Evolutionary conservation across 345 rosid species (phyloP), one percentile per base, ranked within the genome.

Genomic region (Hypericum androsaemum): DNA sequence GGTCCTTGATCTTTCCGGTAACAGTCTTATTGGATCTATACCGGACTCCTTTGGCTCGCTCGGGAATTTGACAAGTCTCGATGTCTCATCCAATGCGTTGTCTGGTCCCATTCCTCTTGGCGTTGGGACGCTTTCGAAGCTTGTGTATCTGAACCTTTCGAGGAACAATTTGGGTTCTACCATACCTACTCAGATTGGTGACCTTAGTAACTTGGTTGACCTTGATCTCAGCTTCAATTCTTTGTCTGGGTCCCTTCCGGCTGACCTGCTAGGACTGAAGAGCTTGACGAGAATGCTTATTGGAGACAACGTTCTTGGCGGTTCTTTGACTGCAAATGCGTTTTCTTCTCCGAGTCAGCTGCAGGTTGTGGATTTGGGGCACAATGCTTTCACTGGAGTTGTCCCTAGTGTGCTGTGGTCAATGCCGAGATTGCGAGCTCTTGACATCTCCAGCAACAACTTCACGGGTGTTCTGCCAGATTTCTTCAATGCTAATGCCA

Each of bases 151-250:
- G 69, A 94, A 94, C 64, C 70, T 88, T 58, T 92, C 99, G 0
- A 68, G 65, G 55, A 92, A 92, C 63, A 74, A 71, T 42, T 74
- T 94, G 56, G 69, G 86, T 0, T 78, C 88, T 67, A 41, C 80
- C 5, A 67, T 88, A 64, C 95, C 99, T 64, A 45, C 80, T 7
- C 75, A 82, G 72, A 77, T 94, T 3, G 92, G 94, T 7, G 66
- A 72, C 65, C 95, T 94, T 55, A 49, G 22, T 37, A 75, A 63
- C 63, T 75, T 94, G 59, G 74, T 77, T 56, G 77, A 74, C 63
- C 81, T 88, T 69, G 98, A 92, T 83, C 83, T 92, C 57, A 80
- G 88, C 75, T 69, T 68, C 62, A 92, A 88, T 71, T 54, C 52
- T 12, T 60, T 92, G 53, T 74, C 84, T 14, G 94, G 98, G 47